Evolutionary conservation across 108 stramenopile genomes (phyloP).

Genomic region (Cyclotella cryptica): DNA sequence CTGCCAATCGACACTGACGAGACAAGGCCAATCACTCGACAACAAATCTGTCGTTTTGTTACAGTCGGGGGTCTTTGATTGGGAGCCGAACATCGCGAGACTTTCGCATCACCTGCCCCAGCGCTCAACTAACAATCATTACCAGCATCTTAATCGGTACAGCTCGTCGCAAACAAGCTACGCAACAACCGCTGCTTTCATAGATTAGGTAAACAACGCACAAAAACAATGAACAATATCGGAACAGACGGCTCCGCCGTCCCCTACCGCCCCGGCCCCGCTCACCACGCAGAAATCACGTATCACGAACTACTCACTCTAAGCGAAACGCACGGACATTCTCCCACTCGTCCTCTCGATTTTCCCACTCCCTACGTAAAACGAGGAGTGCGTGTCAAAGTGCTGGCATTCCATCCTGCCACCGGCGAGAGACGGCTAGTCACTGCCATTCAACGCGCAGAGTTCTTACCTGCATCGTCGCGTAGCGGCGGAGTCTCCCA

Average conservation of each 20-base stretch:
- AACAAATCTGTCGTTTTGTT: too few species aligned
- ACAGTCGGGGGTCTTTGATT: too few species aligned
- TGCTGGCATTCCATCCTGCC: constrained; percentile 74
- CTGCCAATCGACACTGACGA: too few species aligned
- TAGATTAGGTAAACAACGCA: too few species aligned
- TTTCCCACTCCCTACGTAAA: constrained; percentile 80
- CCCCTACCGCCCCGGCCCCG: constrained; percentile 46
- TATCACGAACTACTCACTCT: constrained; percentile 30
- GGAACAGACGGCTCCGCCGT: constrained; percentile 42
- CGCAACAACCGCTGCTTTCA: too few species aligned
- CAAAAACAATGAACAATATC: constrained; percentile 23
- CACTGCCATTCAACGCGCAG: constrained; percentile 78
- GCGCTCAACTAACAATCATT: too few species aligned
- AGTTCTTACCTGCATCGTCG: constrained; percentile 28
- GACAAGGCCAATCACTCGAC: too few species aligned
- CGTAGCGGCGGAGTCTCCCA: constrained; percentile 12
- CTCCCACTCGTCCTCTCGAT: constrained; percentile 75
- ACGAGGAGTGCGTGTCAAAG: constrained; percentile 77
- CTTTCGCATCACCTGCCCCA: too few species aligned
- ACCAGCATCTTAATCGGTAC: too few species aligned
- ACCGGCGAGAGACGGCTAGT: constrained; percentile 70
- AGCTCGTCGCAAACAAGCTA: too few species aligned
- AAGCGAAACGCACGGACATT: constrained; percentile 28
- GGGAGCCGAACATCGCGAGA: too few species aligned
- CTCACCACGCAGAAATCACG: constrained; percentile 39